Evolutionary conservation across 805 yeast species (phyloP), one percentile per base, ranked within the genome.

Genomic region (Crinitomyces ghanaensis): DNA sequence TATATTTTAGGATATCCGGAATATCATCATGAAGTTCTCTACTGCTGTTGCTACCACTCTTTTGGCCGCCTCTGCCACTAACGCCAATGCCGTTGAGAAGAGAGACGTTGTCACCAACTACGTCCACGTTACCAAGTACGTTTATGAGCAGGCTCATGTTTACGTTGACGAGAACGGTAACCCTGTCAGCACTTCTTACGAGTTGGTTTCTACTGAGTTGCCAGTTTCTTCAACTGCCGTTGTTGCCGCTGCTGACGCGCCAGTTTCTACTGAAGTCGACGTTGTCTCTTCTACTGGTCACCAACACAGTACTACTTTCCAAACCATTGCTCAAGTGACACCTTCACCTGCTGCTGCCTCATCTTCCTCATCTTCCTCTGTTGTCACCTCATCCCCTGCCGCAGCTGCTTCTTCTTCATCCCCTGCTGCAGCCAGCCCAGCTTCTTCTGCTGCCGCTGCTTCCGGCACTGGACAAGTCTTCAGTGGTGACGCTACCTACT

Each of bases 1-100:
- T 26, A 9, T n/a, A n/a, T 12, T 8, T 18, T 8, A 15, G 16
- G 13, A 12, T 14, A 62, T 31, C 60, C 63, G 6, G 57, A 63
- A 32, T 6, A 25, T 8, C 23, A 27, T 18, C n/a, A 43, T 42
- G 46, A 42, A 39, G 30, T 36, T 28, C 34, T 33, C 44, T 16
- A 15, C 34, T 15, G n/a, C 27, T 23, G 28, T 25, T 35, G 19
- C 32, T 14, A 22, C 25, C 27, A 18, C 33, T 11, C 26, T 34
- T 16, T 26, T 38, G n/a, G 11, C 19, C 6, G 32, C 43, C 24
- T 20, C 38, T 13, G 33, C 32, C 26, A 32, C 32, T 14, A 32
- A 32, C 29, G 32, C 33, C 13, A 35, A 35, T 19, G 34, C 34
- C 28, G 19, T 28, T 23, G 34, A 37, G 27, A 42, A 42, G 34